These are phyloP conservation scores for Leccinum fibrillosum DNA, from an alignment of 768 basidiomycete species.

Conservation along the genomic window DNA sequence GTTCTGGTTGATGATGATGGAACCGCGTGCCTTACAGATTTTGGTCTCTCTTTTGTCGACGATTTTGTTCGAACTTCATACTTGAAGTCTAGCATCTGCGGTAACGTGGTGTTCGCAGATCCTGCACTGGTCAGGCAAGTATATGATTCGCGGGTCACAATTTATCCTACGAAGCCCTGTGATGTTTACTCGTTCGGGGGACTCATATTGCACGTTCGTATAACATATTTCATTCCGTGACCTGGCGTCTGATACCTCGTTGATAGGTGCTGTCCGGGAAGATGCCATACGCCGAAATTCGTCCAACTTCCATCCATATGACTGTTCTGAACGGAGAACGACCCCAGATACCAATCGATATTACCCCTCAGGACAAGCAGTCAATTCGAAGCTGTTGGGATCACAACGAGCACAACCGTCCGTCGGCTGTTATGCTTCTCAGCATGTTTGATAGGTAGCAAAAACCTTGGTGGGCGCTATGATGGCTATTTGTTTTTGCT, in stretches of 20 bases:
- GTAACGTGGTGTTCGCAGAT: slow-evolving; percentile 47
- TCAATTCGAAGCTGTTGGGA: slow-evolving; percentile 21
- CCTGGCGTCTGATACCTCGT: slow-evolving; percentile 4
- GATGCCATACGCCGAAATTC: slow-evolving; percentile 16
- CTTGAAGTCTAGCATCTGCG: slow-evolving; percentile 34
- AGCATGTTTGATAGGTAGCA: not conserved
- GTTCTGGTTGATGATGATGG: slow-evolving; percentile 40
- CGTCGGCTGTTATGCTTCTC: slow-evolving; percentile 10
- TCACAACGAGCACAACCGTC: slow-evolving; percentile 14
- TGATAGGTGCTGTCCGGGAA: slow-evolving; percentile 21
- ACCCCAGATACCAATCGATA: slow-evolving; percentile 10
- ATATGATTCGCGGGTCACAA: not conserved
- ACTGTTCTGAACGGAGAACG: slow-evolving; percentile 8
- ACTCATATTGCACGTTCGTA: slow-evolving; percentile 15
- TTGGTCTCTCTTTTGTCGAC: slow-evolving; percentile 35
- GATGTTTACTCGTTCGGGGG: slow-evolving; percentile 35
- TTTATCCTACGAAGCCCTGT: slow-evolving; percentile 17
- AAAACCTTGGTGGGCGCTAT: not conserved
- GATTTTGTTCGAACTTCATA: slow-evolving; percentile 30
- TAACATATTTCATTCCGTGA: not conserved
- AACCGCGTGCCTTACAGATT: slow-evolving; percentile 46
- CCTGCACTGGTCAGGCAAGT: slow-evolving; percentile 24
- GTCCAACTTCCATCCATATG: not conserved
- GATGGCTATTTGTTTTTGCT: no score
- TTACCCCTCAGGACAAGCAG: not conserved